Percentiles rank a stretch among this genome's conserved stretches.
phyloP scores from a whole-genome alignment of 371 early-diverging fungal genomes.

The Batkoa obscura region DNA sequence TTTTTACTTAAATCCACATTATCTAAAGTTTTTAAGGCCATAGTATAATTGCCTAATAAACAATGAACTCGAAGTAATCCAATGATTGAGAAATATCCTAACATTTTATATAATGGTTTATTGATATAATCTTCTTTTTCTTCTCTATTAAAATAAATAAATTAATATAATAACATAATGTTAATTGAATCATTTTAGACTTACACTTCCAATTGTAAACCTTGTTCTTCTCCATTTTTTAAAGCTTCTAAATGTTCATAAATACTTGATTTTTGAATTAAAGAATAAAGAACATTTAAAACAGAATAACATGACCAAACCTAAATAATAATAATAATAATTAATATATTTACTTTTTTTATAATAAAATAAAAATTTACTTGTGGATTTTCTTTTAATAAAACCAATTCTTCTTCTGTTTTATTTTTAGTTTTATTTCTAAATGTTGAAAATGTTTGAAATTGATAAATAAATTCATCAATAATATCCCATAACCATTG shows the following conservation, averaged over 20 bases:
- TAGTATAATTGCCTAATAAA: slow-evolving; percentile 79
- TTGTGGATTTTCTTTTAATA: slow-evolving; percentile 63
- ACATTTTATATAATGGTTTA: slow-evolving; percentile 75
- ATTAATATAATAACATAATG: neutral
- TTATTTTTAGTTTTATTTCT: slow-evolving; percentile 68
- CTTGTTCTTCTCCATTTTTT: slow-evolving; percentile 8
- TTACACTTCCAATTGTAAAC: too few relatives aligned
- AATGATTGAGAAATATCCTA: slow-evolving; percentile 87
- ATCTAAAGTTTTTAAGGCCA: slow-evolving; percentile 87
- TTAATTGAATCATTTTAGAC: too few relatives aligned
- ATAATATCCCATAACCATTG: slow-evolving; percentile 98
- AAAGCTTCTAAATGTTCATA: slow-evolving; percentile 72
- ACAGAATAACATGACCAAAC: slow-evolving; percentile 92
- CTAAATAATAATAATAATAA: slow-evolving; percentile 8
- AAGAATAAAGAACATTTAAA: slow-evolving; percentile 79
- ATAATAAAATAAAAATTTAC: too few relatives aligned
- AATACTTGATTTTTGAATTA: slow-evolving; percentile 84
- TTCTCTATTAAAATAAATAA: slow-evolving; percentile 15
- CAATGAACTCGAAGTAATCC: slow-evolving; percentile 88
- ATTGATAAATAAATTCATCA: slow-evolving; percentile 96
- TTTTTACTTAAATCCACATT: slow-evolving; percentile 82
- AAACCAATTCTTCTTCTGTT: slow-evolving; percentile 55
- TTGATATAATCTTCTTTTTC: slow-evolving; percentile 61
- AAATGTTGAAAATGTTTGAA: slow-evolving; percentile 89
- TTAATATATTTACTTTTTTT: neutral